These are phyloP conservation scores for Arachnopeziza araneosa DNA, from an alignment of 2,329 filamentous ascomycete genomes.

Conservation along the genomic window DNA sequence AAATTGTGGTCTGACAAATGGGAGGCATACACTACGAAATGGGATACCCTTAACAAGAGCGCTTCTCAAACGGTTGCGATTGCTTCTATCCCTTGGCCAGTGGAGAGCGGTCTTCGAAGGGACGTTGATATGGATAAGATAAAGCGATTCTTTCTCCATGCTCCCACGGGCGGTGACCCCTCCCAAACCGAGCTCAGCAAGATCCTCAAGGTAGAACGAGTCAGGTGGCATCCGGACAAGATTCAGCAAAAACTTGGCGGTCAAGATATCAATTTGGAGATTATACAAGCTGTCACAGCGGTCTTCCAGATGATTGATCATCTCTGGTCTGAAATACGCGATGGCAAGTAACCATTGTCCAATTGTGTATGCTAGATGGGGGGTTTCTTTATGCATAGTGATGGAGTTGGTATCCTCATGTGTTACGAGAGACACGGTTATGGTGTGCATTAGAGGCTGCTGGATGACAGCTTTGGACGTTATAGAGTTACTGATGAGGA, in stretches of 20 bases:
- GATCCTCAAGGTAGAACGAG: conserved; percentile 73
- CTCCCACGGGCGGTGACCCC: conserved; percentile 33
- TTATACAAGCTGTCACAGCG: conserved; percentile 76
- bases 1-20: conserved; percentile 55
- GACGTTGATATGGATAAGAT: conserved; percentile 53
- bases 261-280: conserved; percentile 59
- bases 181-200: conserved; percentile 36
- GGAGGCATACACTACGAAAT: conserved; percentile 58
- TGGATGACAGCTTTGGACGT: neutral
- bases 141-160: conserved; percentile 54
- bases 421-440: neutral
- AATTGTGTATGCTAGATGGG: neutral
- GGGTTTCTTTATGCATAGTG: conserved; percentile 9
- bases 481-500: neutral
- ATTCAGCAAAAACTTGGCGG: conserved; percentile 83
- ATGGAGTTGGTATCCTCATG: conserved; percentile 11
- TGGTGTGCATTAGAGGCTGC: neutral
- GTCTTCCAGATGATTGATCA: conserved; percentile 88
- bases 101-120: conserved; percentile 50
- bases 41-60: conserved; percentile 45
- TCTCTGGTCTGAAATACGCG: conserved; percentile 59
- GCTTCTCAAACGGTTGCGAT: conserved; percentile 41
- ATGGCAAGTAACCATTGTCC: neutral
- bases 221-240: conserved; percentile 97
- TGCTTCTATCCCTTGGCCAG: conserved; percentile 55